Base-by-base conservation (phyloP, 1,284 basidiomycete species). In the Rhodotorula sp. region DNA sequence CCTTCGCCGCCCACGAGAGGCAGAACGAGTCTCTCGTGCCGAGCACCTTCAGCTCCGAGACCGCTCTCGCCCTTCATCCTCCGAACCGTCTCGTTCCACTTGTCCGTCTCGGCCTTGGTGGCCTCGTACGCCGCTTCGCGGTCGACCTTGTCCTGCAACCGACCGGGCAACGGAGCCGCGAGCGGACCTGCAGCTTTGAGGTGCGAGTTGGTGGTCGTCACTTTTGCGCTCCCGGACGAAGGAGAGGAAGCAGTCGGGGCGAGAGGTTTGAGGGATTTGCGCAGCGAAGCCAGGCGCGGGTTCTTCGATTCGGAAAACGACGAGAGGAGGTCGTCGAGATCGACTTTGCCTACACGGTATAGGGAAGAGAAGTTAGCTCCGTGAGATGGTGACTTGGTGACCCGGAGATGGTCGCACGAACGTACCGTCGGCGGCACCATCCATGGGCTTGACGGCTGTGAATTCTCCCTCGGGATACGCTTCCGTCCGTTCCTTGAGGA, bases 21-120 rank as follows among this genome's bases (percentile, higher is more conserved):
- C 30, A 78, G 67, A 3, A 49, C 64, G 12, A 78, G 30, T 4
- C 75, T 68, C 58, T 77, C 76, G 48, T 77, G 73, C 17, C 77
- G 56, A 29, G 75, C 77, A 6, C 73, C 76, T 22, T 70, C 71
- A 14, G 71, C 74, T 18, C 70, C 68, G 8, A 67, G 57, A 22
- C 75, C 76, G 30, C 72, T 71, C 53, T 70, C 66, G 22, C 77
- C 77, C 88, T 92, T 22, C 90, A 91, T n/a, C 42, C 87, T 85
- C 80, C 90, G 90, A 88, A 96, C 97, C 4, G 93, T 91, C 15
- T 88, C 88, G 58, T 87, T 87, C 95, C 95, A 99, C 82, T 95
- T 96, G 75, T 91, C 87, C 4, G 95, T 90, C 80, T 98, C 95
- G 75, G 87, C 86, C 78, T 92, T 93, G 5, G 94, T 96, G 80